phyloP scores from a whole-genome alignment of 352 stramenopile genomes.

The Thraustotheca clavata region DNA sequence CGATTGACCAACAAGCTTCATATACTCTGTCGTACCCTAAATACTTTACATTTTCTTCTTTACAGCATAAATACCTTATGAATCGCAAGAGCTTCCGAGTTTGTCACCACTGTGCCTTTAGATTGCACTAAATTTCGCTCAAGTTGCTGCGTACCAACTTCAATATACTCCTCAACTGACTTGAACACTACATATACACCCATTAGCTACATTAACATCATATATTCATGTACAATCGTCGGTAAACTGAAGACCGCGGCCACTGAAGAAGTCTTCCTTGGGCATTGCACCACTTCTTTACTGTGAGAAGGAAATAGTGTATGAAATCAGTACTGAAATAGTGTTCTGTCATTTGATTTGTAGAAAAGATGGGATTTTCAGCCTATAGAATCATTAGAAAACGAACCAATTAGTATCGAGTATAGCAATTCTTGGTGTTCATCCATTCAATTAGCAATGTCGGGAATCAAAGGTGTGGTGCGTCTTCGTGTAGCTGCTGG shows the following conservation, averaged over 20 bases:
- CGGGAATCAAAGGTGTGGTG: slow-evolving; percentile 67
- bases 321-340: not conserved
- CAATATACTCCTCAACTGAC: slow-evolving; percentile 11
- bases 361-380: slow-evolving; percentile 9
- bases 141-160: slow-evolving; percentile 1
- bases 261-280: slow-evolving; percentile 15
- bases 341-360: slow-evolving; percentile 5
- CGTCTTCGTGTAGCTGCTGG: slow-evolving; percentile 77
- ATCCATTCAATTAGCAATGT: slow-evolving; percentile 21
- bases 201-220: not conserved
- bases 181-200: slow-evolving; percentile 11
- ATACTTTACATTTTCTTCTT: not conserved
- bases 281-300: slow-evolving; percentile 4
- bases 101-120: slow-evolving; percentile 2
- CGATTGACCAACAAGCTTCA: slow-evolving; percentile 41
- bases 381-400: not conserved
- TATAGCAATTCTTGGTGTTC: not conserved
- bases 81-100: not conserved
- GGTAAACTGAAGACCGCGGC: not conserved
- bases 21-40: slow-evolving; percentile 54
- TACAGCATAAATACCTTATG: slow-evolving; percentile 2
- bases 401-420: not conserved
- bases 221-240: not conserved
- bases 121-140: slow-evolving; percentile 12
- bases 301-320: not conserved